Evolutionary conservation across 2,329 filamentous ascomycete species (phyloP), one percentile per base, ranked within the genome.

Genomic region (Fusarium sp.): DNA sequence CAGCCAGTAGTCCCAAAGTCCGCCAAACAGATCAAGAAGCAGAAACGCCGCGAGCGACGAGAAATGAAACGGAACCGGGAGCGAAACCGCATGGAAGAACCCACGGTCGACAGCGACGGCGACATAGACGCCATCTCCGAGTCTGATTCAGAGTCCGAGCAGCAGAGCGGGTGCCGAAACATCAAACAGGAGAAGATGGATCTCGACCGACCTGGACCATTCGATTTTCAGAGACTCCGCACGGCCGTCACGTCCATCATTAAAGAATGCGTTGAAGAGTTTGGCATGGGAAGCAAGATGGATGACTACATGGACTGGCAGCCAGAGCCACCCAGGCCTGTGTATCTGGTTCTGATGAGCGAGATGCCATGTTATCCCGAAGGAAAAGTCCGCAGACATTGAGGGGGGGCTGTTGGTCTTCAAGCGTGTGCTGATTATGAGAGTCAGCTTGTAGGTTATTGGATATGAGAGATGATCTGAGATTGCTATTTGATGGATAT

Each of bases 281-380:
- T 67, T 3, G 20, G 54, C 10, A 22, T 45, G 5, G 22, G 27
- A 2, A 35, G 18, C 31, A 64, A 68, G 5, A 56, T 59, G n/a
- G 38, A 67, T 5, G 70, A 72, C n/a, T 57, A 34, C 10, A 76
- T 76, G 68, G 73, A 70, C 22, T 76, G 73, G 68, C 71, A 76
- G 22, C 47, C 71, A 7, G 71, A 74, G 29, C 71, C 64, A 5
- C 66, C 63, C 2, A 76, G 24, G 2, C 61, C 29, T n/a, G 68
- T 76, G 4, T 57, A 67, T 45, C 14, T 76, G n/a, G 70, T 76
- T 9, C 56, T 60, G 4, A 62, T 20, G 22, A 16, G 2, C 4
- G 67, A 75, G 58, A 27, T 68, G n/a, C 63, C 64, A 14, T 74
- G 52, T 2, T 74, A 74, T 64, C 62, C 40, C 16, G 42, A 64